A percentile compares a stretch with the other conserved stretches of the same genome.
phyloP scores from a whole-genome alignment of 306 rosid species.

The Quercus suber region DNA sequence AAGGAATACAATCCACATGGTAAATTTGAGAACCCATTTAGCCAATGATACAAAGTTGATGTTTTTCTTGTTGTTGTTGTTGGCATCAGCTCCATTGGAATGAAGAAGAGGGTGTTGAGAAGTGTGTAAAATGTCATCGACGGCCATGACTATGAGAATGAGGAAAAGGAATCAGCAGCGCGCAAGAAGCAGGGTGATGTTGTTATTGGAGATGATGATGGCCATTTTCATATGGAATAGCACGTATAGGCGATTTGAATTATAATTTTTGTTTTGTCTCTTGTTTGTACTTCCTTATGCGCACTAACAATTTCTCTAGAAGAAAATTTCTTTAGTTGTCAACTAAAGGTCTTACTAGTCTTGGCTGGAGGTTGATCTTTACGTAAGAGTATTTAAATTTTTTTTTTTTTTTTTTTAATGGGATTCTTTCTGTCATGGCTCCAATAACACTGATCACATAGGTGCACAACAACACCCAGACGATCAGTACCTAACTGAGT shows the following conservation, averaged over 20 bases:
- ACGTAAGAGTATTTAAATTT: too few relatives aligned
- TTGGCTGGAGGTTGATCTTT: too few relatives aligned
- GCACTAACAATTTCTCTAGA: background rate
- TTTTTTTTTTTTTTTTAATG: background rate
- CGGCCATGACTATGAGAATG: background rate
- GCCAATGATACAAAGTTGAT: slow-evolving; percentile 28
- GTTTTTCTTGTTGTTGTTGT: background rate
- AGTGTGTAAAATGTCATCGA: background rate
- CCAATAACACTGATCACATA: too few relatives aligned
- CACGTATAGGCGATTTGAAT: too few relatives aligned
- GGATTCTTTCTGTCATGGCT: background rate
- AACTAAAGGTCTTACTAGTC: background rate
- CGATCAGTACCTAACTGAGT: too few relatives aligned
- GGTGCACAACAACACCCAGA: too few relatives aligned
- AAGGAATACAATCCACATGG: slow-evolving; percentile 48
- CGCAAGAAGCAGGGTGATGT: too few relatives aligned
- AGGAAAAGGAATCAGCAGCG: background rate
- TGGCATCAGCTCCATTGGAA: background rate
- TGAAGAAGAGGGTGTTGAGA: background rate
- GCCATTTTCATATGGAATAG: background rate
- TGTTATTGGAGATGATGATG: too few relatives aligned
- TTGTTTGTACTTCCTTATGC: too few relatives aligned
- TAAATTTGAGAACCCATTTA: slow-evolving; percentile 48
- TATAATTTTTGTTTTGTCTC: too few relatives aligned
- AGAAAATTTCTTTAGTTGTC: background rate